phyloP scores from a whole-genome alignment of 176 grass and related monocot species.

The Oryza australiensis region DNA sequence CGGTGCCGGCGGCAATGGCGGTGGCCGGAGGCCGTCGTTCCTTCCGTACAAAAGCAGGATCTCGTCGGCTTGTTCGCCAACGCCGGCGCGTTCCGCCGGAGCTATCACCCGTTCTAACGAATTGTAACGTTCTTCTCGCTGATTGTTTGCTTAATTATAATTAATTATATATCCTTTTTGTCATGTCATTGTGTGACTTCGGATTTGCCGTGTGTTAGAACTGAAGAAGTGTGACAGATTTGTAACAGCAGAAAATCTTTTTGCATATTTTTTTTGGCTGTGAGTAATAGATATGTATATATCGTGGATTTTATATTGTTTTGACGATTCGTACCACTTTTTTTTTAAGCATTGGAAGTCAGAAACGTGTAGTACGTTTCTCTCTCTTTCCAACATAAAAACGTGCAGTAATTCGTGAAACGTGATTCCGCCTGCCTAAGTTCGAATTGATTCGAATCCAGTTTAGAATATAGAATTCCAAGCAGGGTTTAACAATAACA shows the following conservation, averaged over 20 bases:
- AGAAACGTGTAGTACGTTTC: neutral
- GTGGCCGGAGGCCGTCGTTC: conserved; percentile 51
- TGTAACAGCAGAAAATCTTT: neutral
- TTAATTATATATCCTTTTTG: neutral
- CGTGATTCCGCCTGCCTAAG: neutral
- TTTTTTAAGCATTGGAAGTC: neutral
- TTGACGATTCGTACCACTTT: neutral
- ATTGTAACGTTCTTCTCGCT: neutral
- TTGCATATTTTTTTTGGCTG: neutral
- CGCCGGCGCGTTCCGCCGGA: conserved; percentile 56
- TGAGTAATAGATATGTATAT: neutral
- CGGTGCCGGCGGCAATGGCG: neutral
- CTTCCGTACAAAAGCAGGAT: conserved; percentile 87
- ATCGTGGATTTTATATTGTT: neutral
- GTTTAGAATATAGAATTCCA: neutral
- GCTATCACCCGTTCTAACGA: conserved; percentile 61
- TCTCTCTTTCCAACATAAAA: too few relatives aligned
- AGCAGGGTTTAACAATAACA: neutral
- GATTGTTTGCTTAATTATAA: neutral
- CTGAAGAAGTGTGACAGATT: neutral
- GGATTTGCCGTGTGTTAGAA: neutral
- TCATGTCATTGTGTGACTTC: neutral
- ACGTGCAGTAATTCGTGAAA: neutral
- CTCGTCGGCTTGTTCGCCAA: conserved; percentile 64
- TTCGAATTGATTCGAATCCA: neutral